Base-by-base conservation (phyloP, 2,329 filamentous ascomycete genomes). In the Aspergillus luchuensis region DNA sequence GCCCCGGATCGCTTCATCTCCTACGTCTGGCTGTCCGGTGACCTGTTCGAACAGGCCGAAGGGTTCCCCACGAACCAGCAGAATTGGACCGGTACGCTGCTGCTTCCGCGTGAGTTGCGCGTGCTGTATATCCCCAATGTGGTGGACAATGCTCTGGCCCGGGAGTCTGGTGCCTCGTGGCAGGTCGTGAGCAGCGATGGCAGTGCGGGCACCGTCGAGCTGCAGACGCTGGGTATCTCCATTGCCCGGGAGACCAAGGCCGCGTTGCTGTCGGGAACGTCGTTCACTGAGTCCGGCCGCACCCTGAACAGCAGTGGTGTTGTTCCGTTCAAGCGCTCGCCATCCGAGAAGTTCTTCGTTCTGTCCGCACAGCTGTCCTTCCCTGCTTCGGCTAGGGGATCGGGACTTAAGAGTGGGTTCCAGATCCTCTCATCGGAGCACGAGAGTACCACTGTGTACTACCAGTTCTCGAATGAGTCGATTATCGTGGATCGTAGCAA, bases 391-490 rank as follows among this genome's bases (percentile, higher is more conserved):
- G 63, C 63, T 2, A 49, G 63, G 8, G n/a, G 47, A 5, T 63
- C 60, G 2, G 41, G 13, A 5, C 11, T 63, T 1, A 51, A 63
- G 25, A 43, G 57, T 25, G 66, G 66, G 1, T 67, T 67, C 64
- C 49, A 61, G 59, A 61, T 67, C 13, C 47, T 67, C 4, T 36
- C 64, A 1, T 67, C 65, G 1, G 53, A 57, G 15, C 23, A 49
- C 5, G 65, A 67, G n/a, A 51, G 50, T 2, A 67, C 65, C 1
- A 61, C 43, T 4, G 58, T 67, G 38, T 67, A 65, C 28, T 67
- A 67, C 38, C 65, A 66, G 56, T 67, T 67, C 56, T 65, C 64
- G 2, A 67, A 67, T 2, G 65, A 66, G 50, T 66, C 62, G n/a
- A 59, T 67, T 5, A 58, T 67, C 23, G 41, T 67, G 10, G 64